A percentile compares a stretch with the other conserved stretches of the same genome.
Evolutionary conservation across 2,329 filamentous ascomycete genomes (phyloP).

Genomic region (Cyclaneusma minus): DNA sequence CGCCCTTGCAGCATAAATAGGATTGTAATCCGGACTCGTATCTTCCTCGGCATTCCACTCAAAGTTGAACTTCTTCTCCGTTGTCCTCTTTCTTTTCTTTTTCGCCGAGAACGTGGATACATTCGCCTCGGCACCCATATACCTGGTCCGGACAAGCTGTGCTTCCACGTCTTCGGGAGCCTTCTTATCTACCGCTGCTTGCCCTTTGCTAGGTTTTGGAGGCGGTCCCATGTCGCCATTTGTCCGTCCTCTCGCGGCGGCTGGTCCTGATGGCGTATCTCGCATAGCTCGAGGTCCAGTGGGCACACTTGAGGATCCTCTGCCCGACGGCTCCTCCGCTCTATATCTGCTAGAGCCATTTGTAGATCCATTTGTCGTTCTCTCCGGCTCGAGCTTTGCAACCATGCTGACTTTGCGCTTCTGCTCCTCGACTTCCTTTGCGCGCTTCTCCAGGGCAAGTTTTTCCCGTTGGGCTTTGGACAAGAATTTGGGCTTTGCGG

Average conservation of each 20-base stretch:
- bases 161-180: conserved; percentile 50
- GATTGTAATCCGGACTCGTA: conserved; percentile 71
- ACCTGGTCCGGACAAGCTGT: conserved; percentile 60
- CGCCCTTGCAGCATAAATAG: conserved; percentile 55
- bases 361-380: conserved; percentile 7
- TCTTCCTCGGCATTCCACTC: conserved; percentile 95
- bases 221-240: conserved; percentile 16
- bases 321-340: conserved; percentile 13
- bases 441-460: conserved; percentile 61
- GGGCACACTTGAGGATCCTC: conserved; percentile 30
- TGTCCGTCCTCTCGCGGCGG: conserved; percentile 23
- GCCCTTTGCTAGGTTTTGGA: conserved; percentile 13
- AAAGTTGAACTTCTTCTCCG: conserved; percentile 97
- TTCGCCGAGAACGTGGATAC: conserved; percentile 81
- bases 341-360: conserved; percentile 6
- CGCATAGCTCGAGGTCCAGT: conserved; percentile 61
- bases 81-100: conserved; percentile 87
- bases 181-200: conserved; percentile 20
- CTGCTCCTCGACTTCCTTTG: conserved; percentile 53
- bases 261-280: conserved; percentile 31
- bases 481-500: conserved; percentile 77
- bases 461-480: conserved; percentile 71
- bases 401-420: conserved; percentile 35
- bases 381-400: conserved; percentile 21
- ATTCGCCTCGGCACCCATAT: conserved; percentile 83